Conservation (phyloP, 768 basidiomycete genomes). For the Favolaschia claudopus region DNA sequence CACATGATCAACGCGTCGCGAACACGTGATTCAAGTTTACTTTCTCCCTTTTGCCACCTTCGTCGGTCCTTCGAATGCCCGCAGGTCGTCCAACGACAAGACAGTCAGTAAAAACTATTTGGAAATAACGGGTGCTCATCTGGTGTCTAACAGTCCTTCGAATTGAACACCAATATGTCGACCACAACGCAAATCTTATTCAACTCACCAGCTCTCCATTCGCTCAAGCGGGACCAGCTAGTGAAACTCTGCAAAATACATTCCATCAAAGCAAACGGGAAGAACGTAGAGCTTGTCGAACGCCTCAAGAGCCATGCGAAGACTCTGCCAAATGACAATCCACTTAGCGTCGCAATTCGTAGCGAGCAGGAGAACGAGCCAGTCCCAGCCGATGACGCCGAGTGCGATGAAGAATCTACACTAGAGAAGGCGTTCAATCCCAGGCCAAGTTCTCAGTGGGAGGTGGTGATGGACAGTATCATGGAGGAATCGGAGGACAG, state of each 20-base stretch:
- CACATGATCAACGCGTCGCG: too few species aligned
- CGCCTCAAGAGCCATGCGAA: slow-evolving; percentile 73
- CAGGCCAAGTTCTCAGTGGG: slow-evolving; percentile 84
- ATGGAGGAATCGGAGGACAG: slow-evolving; percentile 69
- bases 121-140: too few species aligned
- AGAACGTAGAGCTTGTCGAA: slow-evolving; percentile 77
- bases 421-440: slow-evolving; percentile 42
- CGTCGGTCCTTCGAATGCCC: too few species aligned
- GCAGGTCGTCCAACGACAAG: too few species aligned
- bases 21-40: too few species aligned
- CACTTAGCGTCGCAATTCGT: slow-evolving; percentile 61
- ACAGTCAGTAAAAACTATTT: too few species aligned
- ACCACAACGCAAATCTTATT: slow-evolving; percentile 82
- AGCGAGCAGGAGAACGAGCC: slow-evolving; percentile 48
- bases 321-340: slow-evolving; percentile 64
- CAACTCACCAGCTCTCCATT: slow-evolving; percentile 84
- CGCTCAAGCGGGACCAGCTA: slow-evolving; percentile 85
- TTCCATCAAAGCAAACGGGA: slow-evolving; percentile 79
- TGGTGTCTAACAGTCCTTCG: too few species aligned
- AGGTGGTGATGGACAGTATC: slow-evolving; percentile 85
- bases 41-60: too few species aligned
- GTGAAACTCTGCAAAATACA: slow-evolving; percentile 87
- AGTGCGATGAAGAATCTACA: slow-evolving; percentile 32
- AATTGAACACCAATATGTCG: too few species aligned
- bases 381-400: slow-evolving; percentile 26